phyloP scores from a whole-genome alignment of 116 monocot genomes.

The Cymodocea nodosa region DNA sequence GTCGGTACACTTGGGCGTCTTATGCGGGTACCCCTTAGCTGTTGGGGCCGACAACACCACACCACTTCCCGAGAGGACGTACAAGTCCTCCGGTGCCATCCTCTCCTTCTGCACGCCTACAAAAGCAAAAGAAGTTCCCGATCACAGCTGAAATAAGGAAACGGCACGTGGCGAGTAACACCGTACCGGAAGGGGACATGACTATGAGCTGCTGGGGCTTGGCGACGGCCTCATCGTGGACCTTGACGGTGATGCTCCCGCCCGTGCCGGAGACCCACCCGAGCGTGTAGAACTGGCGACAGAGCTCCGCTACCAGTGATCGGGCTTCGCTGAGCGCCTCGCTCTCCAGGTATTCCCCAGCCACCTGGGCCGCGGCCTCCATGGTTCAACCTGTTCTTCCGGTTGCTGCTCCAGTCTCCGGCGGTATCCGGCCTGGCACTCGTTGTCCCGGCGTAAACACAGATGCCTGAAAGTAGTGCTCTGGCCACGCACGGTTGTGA shows the following conservation, averaged over 20 bases:
- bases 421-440: too few relatives aligned
- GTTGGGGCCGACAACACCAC: conserved; percentile 33
- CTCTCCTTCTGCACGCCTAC: conserved; percentile 94
- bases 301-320: conserved; percentile 64
- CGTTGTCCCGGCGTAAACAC: too few relatives aligned
- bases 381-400: too few relatives aligned
- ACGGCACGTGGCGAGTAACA: neutral
- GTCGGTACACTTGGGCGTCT: conserved; percentile 78
- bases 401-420: too few relatives aligned
- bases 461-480: too few relatives aligned
- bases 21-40: conserved; percentile 57
- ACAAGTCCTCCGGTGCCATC: conserved; percentile 86
- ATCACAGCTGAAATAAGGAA: neutral
- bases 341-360: conserved; percentile 40
- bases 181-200: conserved; percentile 86
- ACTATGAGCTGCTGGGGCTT: conserved; percentile 75
- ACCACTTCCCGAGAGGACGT: conserved; percentile 50
- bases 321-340: conserved; percentile 38
- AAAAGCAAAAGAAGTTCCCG: neutral
- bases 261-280: conserved; percentile 96
- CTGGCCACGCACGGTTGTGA: too few relatives aligned
- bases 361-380: too few relatives aligned
- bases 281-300: conserved; percentile 79
- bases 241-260: conserved; percentile 93
- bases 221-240: conserved; percentile 59